Evolutionary conservation across 352 stramenopile genomes (phyloP), one percentile per base, ranked within the genome.

Genomic region (Salisapilia sapeloensis): DNA sequence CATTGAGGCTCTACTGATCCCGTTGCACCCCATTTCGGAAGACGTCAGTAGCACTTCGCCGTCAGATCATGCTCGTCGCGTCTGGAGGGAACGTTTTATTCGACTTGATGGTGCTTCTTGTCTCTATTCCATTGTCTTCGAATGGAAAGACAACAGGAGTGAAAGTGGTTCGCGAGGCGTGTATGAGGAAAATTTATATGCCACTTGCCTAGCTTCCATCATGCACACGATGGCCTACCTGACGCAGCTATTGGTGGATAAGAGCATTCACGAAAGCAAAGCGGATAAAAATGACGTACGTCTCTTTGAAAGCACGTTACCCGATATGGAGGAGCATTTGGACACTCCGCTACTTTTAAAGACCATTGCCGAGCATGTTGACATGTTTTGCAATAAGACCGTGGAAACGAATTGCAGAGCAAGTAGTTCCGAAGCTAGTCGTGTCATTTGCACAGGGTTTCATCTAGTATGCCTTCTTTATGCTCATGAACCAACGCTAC

Each of bases 81-180:
- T 85, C 27, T 89, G 72, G 72, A 62, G 66, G 24, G 66, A 89
- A 15, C 66, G 66, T 0, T 89, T 89, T 35, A 51, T 82, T 12
- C 64, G 69, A 6, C 41, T 85, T 7, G 69, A 66, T 13, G 72
- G 72, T 7, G 38, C 43, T 0, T 40, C 28, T 4, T 53, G 82
- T 41, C 26, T 89, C 9, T 60, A 60, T 27, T 39, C 56, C 14
- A 50, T 32, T 6, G 32, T 78, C 7, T 19, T 66, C 4, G 33
- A 44, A 11, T 66, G 51, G 52, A 23, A 33, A 16, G 25, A 42
- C 17, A 15, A 28, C 10, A 6, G 12, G 18, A 9, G 12, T 10
- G 16, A 34, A 26, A 33, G 3, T 47, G 37, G 2, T 20, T 42
- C 16, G 26, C 27, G 6, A 42, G 33, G 15, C 18, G n/a, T 57